Evolutionary conservation across 2,329 filamentous ascomycete species (phyloP), one percentile per base, ranked within the genome.

Genomic region (Verruconis gallopava): DNA sequence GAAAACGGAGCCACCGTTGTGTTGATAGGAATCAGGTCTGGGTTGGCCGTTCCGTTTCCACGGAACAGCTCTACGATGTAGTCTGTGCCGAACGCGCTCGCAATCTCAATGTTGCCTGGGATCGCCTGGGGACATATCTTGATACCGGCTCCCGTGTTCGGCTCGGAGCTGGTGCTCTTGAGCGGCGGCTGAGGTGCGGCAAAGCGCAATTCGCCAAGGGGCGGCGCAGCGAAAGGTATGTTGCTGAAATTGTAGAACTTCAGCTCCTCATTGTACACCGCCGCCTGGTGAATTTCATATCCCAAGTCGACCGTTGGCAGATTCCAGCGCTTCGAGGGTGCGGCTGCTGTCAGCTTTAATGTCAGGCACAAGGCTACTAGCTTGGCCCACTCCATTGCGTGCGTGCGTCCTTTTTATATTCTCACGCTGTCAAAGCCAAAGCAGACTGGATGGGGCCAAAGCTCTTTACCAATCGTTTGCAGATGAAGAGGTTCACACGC

Each of bases 241-340:
- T 75, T 73, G 40, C 58, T 66, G 55, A 75, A 75, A 46, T 67
- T 71, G 54, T 72, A 74, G 47, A 66, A 59, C 17, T 58, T 53
- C n/a, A 54, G 54, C 44, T 57, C 51, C 62, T 65, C 63, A 54
- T 70, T 69, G 50, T 63, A 64, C 11, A 52, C 51, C 3, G 64
- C 53, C 21, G 66, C 70, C 49, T 64, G 60, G 39, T 74, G 67
- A 17, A 71, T 53, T 43, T 69, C 62, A 51, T 75, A 75, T 32
- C 69, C 70, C 6, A 75, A 56, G 50, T 75, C 69, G 5, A 75
- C 66, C 15, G 56, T 54, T 28, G 67, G 67, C 13, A 69, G 48
- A 9, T 30, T n/a, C 25, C 25, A 30, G n/a, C n/a, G n/a, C n/a
- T n/a, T n/a, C n/a, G n/a, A n/a, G n/a, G n/a, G n/a, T n/a, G n/a